Percentiles rank a stretch among this genome's conserved stretches.
Conservation (phyloP, 2,329 filamentous ascomycete species). For the Penicillium glabrum region DNA sequence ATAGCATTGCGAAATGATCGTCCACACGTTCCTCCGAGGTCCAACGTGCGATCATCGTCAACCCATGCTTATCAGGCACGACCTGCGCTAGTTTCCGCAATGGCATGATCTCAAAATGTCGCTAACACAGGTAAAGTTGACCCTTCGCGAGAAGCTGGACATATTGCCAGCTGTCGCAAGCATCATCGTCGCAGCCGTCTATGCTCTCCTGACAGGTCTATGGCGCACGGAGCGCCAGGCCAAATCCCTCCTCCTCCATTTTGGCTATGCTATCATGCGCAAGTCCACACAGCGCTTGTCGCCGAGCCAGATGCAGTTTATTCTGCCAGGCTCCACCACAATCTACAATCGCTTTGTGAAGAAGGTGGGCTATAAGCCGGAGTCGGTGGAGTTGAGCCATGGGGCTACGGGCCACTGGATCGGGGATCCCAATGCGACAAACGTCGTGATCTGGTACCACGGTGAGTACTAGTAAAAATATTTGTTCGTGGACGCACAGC, state of each 20-base stretch:
- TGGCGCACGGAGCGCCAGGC: conserved; percentile 30
- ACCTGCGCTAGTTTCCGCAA: not conserved
- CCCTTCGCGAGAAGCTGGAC: conserved; percentile 32
- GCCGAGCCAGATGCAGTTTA: conserved; percentile 32
- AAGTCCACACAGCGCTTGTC: conserved; percentile 31
- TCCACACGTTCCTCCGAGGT: conserved; percentile 4
- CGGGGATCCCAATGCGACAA: conserved; percentile 35
- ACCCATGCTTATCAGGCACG: conserved; percentile 1
- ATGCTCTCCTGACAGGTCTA: conserved; percentile 29
- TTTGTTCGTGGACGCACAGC: not conserved
- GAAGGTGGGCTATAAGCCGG: conserved; percentile 20
- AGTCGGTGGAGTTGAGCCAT: conserved; percentile 32
- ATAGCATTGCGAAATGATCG: conserved; percentile 17
- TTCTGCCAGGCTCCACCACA: conserved; percentile 25
- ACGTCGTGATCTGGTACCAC: conserved; percentile 36
- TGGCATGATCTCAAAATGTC: conserved; percentile 13
- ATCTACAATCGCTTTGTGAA: conserved; percentile 31
- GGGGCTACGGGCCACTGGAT: conserved; percentile 42
- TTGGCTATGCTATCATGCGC: conserved; percentile 36
- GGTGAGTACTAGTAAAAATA: not conserved
- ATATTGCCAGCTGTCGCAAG: conserved; percentile 33
- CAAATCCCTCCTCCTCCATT: conserved; percentile 31
- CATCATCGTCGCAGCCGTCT: conserved; percentile 26
- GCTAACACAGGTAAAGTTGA: conserved; percentile 22
- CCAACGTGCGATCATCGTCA: not conserved